Conservation (phyloP, 345 rosid genomes). For the Moricandia moricandioides region DNA sequence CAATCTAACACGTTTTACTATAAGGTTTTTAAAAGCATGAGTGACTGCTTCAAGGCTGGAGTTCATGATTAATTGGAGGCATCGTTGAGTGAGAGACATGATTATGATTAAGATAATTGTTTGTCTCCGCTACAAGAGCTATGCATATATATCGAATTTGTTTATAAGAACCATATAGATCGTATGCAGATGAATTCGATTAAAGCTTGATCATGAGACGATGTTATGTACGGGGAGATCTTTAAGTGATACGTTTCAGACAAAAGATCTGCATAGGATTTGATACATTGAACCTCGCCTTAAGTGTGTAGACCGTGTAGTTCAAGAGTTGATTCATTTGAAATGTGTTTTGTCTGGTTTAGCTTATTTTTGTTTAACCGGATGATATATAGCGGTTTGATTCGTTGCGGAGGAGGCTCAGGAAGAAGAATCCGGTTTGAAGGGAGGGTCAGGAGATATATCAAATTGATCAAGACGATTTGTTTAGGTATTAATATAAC, state of each 20-base stretch:
- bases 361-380: not conserved
- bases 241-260: constrained; percentile 15
- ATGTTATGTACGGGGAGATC: constrained; percentile 15
- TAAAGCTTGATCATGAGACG: not conserved
- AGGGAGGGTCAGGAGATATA: not conserved
- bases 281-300: constrained; percentile 30
- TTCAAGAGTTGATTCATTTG: not conserved
- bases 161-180: not conserved
- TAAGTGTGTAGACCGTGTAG: not conserved
- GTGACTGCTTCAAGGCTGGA: constrained; percentile 10
- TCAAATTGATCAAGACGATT: not conserved
- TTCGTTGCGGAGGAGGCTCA: not conserved
- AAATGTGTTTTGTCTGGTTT: not conserved
- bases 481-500: too few relatives aligned
- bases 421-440: not conserved
- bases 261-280: constrained; percentile 24
- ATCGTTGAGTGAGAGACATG: constrained; percentile 29
- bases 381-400: not conserved
- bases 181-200: not conserved
- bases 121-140: constrained; percentile 14
- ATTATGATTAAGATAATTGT: constrained; percentile 20
- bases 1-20: not conserved
- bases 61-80: constrained; percentile 16
- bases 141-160: constrained; percentile 6
- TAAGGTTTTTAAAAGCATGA: not conserved